Percentiles rank a stretch among this genome's conserved stretches.
Evolutionary conservation across 768 basidiomycete genomes (phyloP).

Genomic region (Tylopilus felleus): DNA sequence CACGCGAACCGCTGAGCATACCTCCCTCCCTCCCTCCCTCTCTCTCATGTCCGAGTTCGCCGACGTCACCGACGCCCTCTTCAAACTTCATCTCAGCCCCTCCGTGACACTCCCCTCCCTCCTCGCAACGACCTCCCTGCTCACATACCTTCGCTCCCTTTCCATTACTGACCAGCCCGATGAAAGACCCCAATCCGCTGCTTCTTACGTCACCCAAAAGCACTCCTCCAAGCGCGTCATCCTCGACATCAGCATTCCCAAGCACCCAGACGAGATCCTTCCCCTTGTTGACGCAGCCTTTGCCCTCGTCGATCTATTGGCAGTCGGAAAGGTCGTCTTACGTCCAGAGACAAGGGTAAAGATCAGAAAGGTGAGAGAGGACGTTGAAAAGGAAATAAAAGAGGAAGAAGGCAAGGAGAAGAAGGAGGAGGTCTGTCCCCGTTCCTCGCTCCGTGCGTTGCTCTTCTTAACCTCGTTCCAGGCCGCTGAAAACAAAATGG

Average conservation of each 20-base stretch:
- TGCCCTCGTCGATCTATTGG: constrained; percentile 68
- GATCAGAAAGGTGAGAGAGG: constrained; percentile 70
- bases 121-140: constrained; percentile 62
- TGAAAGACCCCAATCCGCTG: constrained; percentile 54
- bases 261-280: constrained; percentile 43
- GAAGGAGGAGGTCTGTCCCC: constrained; percentile 57
- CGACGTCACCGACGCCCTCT: constrained; percentile 75
- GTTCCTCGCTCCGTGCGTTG: not conserved
- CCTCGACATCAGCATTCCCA: constrained; percentile 56
- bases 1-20: constrained; percentile 69
- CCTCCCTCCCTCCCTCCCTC: constrained; percentile 54
- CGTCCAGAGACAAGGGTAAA: constrained; percentile 83
- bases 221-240: constrained; percentile 69
- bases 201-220: constrained; percentile 41
- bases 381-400: constrained; percentile 63
- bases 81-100: constrained; percentile 46
- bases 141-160: constrained; percentile 81
- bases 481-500: constrained; percentile 64
- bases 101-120: constrained; percentile 49
- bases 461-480: constrained; percentile 20
- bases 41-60: constrained; percentile 87
- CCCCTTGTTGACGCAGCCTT: constrained; percentile 68
- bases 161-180: constrained; percentile 88
- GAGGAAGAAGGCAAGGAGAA: constrained; percentile 65
- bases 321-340: constrained; percentile 45